A percentile compares a stretch with the other conserved stretches of the same genome.
Evolutionary conservation across 371 early-diverging fungal species (phyloP).

Genomic region (Rhizomucor pusillus): DNA sequence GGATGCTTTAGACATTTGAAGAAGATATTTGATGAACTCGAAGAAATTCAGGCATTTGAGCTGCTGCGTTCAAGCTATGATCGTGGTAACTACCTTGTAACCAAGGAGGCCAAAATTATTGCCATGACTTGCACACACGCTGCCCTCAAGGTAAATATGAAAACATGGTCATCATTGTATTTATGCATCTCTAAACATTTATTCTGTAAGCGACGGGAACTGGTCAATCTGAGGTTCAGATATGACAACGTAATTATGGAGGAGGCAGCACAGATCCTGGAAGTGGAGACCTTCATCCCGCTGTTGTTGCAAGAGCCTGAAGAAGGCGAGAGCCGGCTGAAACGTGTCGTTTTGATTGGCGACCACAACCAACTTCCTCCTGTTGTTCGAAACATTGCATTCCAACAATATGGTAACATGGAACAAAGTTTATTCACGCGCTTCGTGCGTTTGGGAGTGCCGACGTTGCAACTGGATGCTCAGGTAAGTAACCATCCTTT

Average conservation of each 20-base stretch:
- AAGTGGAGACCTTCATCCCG: conserved; percentile 95
- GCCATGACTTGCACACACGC: conserved; percentile 97
- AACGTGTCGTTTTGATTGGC: conserved; percentile 94
- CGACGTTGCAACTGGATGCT: conserved; percentile 75
- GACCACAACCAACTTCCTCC: conserved; percentile 97
- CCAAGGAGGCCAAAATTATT: conserved; percentile 93
- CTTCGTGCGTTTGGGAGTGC: conserved; percentile 88
- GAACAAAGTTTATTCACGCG: conserved; percentile 92
- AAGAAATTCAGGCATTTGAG: conserved; percentile 89
- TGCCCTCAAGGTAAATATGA: conserved; percentile 64
- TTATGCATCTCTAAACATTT: conserved; percentile 3
- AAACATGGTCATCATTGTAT: neutral
- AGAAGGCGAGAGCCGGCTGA: conserved; percentile 59
- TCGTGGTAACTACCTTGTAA: conserved; percentile 86
- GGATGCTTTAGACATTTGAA: conserved; percentile 83
- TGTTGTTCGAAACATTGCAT: conserved; percentile 82
- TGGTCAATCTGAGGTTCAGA: conserved; percentile 82
- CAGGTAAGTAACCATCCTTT: conserved; percentile 43
- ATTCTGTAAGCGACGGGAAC: conserved; percentile 62
- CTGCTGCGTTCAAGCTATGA: conserved; percentile 77
- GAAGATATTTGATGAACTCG: conserved; percentile 71
- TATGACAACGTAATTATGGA: conserved; percentile 97
- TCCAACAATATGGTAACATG: conserved; percentile 85
- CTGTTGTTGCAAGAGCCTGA: conserved; percentile 78
- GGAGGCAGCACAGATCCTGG: conserved; percentile 96